Evolutionary conservation across 495 filamentous ascomycete genomes (phyloP).

Genomic region (Tuber magnatum): DNA sequence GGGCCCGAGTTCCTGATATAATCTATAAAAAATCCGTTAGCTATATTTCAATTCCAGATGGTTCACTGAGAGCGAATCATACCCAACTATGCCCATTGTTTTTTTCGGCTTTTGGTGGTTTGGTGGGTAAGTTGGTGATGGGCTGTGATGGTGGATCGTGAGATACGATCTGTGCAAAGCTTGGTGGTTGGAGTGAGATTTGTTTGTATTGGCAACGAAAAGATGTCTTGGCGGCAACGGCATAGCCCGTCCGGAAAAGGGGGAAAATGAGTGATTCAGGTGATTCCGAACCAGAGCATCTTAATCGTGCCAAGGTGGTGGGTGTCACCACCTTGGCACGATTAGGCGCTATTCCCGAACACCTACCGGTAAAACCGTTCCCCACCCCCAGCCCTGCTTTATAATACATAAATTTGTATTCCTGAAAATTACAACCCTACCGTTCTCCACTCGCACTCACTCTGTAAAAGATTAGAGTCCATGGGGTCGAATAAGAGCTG

Average conservation of each 20-base stretch:
- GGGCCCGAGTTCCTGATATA: constrained; percentile 79
- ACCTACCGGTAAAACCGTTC: no score
- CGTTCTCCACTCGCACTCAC: no score
- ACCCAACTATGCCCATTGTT: constrained; percentile 36
- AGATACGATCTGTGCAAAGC: not conserved
- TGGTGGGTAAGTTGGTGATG: not conserved
- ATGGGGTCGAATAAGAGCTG: no score
- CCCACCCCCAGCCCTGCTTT: no score
- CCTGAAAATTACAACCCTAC: no score
- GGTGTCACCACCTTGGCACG: no score
- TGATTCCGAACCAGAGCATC: no score
- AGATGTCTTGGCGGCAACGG: constrained; percentile 23
- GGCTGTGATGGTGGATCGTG: constrained; percentile 2
- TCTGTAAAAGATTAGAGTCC: no score
- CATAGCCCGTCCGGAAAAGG: constrained; percentile 16
- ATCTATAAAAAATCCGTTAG: constrained; percentile 47
- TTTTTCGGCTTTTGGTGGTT: not conserved
- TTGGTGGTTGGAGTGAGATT: constrained; percentile 10
- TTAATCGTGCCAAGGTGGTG: no score
- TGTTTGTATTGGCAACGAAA: constrained; percentile 37
- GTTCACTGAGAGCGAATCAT: not conserved
- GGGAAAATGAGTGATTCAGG: not conserved
- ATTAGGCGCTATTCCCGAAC: no score
- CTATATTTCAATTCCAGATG: not conserved
- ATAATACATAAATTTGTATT: no score